Conservation (phyloP, 1,139 yeast species). For the Pneumocystis oryctolagi region DNA sequence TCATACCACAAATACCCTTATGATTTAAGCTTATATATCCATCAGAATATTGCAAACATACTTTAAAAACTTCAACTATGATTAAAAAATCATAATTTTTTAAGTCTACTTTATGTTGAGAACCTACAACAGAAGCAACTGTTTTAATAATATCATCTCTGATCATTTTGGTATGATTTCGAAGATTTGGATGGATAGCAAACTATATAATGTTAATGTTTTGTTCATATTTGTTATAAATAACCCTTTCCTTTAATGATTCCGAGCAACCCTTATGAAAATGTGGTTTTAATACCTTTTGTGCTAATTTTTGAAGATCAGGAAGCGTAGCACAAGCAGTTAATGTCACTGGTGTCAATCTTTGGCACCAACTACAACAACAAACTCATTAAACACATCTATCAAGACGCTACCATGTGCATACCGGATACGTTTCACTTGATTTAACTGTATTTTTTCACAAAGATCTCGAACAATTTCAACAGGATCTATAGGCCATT, state of each 20-base stretch:
- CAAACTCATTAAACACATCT: constrained; percentile 3
- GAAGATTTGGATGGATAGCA: constrained; percentile 64
- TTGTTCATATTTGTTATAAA: constrained; percentile 10
- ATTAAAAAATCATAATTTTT: constrained; percentile 66
- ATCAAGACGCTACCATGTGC: background rate
- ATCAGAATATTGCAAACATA: constrained; percentile 17
- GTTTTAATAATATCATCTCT: constrained; percentile 55
- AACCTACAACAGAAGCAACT: constrained; percentile 60
- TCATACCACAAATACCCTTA: constrained; percentile 55
- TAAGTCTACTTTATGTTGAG: constrained; percentile 57
- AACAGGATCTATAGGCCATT: background rate
- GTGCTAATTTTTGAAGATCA: constrained; percentile 46
- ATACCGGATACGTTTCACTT: background rate
- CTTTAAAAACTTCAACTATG: constrained; percentile 71
- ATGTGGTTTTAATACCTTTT: constrained; percentile 46
- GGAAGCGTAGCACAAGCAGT: constrained; percentile 62
- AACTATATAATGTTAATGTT: constrained; percentile 30
- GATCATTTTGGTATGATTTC: constrained; percentile 62
- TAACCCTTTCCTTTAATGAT: background rate
- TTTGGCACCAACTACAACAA: constrained; percentile 33
- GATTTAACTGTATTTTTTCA: background rate
- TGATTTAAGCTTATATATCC: constrained; percentile 9
- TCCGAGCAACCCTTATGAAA: constrained; percentile 42
- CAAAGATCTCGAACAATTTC: background rate
- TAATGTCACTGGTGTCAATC: constrained; percentile 61